Conservation (phyloP, 306 rosid genomes). For the Comarum palustre region DNA sequence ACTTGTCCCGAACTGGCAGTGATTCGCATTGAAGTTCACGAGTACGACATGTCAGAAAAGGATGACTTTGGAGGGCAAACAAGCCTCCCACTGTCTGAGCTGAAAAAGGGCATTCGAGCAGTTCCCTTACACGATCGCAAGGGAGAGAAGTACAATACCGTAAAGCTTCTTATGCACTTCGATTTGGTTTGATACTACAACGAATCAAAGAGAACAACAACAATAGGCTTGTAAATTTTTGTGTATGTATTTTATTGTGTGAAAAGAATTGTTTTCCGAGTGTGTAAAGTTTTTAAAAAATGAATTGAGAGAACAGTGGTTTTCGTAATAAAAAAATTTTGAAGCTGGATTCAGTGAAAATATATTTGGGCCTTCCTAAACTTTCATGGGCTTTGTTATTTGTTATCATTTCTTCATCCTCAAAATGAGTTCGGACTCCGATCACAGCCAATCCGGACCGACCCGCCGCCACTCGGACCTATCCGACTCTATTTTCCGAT, state of each 20-base stretch:
- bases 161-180: constrained; percentile 87
- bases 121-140: constrained; percentile 49
- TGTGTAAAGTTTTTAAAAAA: constrained; percentile 6
- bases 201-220: not conserved
- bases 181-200: constrained; percentile 43
- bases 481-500: constrained; percentile 66
- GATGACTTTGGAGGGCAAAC: constrained; percentile 98
- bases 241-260: not conserved
- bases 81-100: constrained; percentile 71
- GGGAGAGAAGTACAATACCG: constrained; percentile 70
- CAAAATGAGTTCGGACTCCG: constrained; percentile 55
- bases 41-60: constrained; percentile 94
- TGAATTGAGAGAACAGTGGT: not conserved
- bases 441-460: constrained; percentile 29
- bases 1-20: constrained; percentile 79
- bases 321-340: not conserved
- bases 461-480: constrained; percentile 77
- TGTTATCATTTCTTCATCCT: not conserved
- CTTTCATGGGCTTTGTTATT: not conserved
- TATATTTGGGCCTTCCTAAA: not conserved
- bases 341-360: not conserved
- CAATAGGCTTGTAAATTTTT: not conserved
- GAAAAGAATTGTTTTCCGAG: not conserved
- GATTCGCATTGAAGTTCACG: constrained; percentile 90
- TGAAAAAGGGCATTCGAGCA: constrained; percentile 74